A percentile compares a stretch with the other conserved stretches of the same genome.
These are phyloP conservation scores for Colletotrichum filicis DNA, from an alignment of 2,329 filamentous ascomycete genomes.

Conservation along the genomic window DNA sequence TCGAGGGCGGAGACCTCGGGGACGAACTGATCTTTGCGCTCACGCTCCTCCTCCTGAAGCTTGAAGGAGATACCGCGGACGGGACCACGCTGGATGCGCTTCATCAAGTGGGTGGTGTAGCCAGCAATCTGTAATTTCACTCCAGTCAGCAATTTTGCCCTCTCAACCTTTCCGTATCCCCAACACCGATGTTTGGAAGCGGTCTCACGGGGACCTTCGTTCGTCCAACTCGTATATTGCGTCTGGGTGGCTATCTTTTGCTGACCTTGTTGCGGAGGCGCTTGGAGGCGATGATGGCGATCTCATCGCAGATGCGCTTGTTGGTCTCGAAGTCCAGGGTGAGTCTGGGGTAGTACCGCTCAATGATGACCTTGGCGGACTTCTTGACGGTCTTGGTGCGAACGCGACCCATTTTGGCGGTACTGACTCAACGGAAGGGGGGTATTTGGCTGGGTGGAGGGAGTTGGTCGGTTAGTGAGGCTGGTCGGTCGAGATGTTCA, in stretches of 20 bases:
- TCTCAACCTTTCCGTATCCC: not conserved
- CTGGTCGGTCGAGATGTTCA: conserved; percentile 63
- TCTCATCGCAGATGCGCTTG: conserved; percentile 99
- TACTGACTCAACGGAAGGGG: conserved; percentile 50
- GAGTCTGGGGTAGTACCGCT: conserved; percentile 97
- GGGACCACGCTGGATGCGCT: conserved; percentile 99
- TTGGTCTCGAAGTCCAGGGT: conserved; percentile 99
- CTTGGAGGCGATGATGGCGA: conserved; percentile 99
- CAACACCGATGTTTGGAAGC: conserved; percentile 19
- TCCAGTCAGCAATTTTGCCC: conserved; percentile 14
- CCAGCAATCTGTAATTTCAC: conserved; percentile 79
- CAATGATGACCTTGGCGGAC: conserved; percentile 99
- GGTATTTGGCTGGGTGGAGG: conserved; percentile 37
- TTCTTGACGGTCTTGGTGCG: conserved; percentile 78
- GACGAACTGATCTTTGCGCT: conserved; percentile 99
- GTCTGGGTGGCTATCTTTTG: conserved; percentile 14
- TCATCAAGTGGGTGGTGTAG: conserved; percentile 99
- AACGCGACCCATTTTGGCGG: conserved; percentile 76
- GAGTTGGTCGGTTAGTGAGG: conserved; percentile 47
- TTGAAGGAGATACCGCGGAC: conserved; percentile 99
- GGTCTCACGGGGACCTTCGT: too few species aligned
- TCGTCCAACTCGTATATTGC: too few species aligned
- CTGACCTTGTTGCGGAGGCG: conserved; percentile 98
- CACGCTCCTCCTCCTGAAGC: conserved; percentile 99
- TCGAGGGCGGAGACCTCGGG: conserved; percentile 98